Conservation (phyloP, 1,284 basidiomycete species). For the Ustilago cynodontis region DNA sequence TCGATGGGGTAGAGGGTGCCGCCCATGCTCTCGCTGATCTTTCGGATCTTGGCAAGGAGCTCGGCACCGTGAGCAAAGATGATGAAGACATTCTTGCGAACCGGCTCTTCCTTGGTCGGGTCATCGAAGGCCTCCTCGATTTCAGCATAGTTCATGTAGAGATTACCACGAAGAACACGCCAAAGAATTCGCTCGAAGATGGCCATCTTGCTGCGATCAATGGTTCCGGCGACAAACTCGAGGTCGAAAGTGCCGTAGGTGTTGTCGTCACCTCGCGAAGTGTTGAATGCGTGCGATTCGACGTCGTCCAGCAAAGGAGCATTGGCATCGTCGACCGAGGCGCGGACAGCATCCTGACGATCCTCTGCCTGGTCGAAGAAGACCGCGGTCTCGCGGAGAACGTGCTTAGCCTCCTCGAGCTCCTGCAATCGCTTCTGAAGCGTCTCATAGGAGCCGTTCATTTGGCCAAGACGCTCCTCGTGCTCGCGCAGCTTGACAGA, state of each 20-base stretch:
- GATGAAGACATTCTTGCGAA: slow-evolving; percentile 94
- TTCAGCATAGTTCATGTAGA: slow-evolving; percentile 98
- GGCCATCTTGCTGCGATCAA: slow-evolving; percentile 89
- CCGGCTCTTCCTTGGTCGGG: slow-evolving; percentile 75
- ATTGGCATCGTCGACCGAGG: slow-evolving; percentile 85
- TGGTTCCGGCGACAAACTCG: slow-evolving; percentile 91
- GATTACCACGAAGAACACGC: slow-evolving; percentile 96
- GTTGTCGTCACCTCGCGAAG: slow-evolving; percentile 72
- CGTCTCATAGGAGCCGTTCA: slow-evolving; percentile 94
- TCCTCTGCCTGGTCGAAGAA: slow-evolving; percentile 94
- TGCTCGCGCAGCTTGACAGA: slow-evolving; percentile 88
- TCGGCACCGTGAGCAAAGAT: slow-evolving; percentile 98
- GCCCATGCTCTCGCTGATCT: slow-evolving; percentile 98
- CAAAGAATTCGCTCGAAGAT: slow-evolving; percentile 98
- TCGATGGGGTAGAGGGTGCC: slow-evolving; percentile 97
- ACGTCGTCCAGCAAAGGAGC: slow-evolving; percentile 90
- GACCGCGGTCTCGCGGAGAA: slow-evolving; percentile 92
- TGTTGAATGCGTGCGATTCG: slow-evolving; percentile 73
- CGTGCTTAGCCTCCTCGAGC: slow-evolving; percentile 88
- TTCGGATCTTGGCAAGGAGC: slow-evolving; percentile 95
- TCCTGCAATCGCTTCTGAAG: slow-evolving; percentile 88
- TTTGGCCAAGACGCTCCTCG: slow-evolving; percentile 85
- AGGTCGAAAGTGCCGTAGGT: slow-evolving; percentile 78
- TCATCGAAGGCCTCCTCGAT: slow-evolving; percentile 94
- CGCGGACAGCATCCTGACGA: slow-evolving; percentile 82